These are phyloP conservation scores for Lichtheimia corymbifera DNA, from an alignment of 371 early-diverging fungal species.

Conservation along the genomic window DNA sequence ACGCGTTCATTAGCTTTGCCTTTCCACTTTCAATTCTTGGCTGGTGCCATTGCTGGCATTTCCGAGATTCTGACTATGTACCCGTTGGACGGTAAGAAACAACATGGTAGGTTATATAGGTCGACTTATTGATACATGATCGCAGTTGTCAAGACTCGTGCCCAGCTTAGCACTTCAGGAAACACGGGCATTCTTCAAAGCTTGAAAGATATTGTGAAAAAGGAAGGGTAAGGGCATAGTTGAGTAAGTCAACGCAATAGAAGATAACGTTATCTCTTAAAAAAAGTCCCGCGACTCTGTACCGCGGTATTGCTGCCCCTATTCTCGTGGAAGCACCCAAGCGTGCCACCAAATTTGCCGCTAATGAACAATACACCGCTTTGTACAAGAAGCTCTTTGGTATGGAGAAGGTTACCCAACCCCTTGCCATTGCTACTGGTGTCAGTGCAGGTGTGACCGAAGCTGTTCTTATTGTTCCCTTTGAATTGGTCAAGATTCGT, in stretches of 20 bases:
- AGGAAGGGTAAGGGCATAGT: constrained; percentile 74
- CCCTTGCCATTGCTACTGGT: constrained; percentile 86
- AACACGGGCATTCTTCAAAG: constrained; percentile 38
- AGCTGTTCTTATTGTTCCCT: constrained; percentile 88
- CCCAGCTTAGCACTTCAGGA: constrained; percentile 86
- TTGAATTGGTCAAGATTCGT: constrained; percentile 95
- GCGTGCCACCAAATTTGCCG: constrained; percentile 95
- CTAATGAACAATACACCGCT: constrained; percentile 86
- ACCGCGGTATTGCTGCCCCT: constrained; percentile 95
- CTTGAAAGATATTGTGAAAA: constrained; percentile 77
- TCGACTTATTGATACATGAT: not conserved
- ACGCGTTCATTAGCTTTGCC: constrained; percentile 69
- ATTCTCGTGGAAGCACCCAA: constrained; percentile 98
- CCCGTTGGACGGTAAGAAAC: constrained; percentile 85
- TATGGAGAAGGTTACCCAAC: constrained; percentile 72
- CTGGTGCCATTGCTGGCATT: constrained; percentile 96
- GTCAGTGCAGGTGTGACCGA: constrained; percentile 93
- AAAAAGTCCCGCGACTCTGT: constrained; percentile 67
- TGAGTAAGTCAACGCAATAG: not conserved
- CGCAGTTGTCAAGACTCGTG: constrained; percentile 92
- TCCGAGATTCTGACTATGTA: constrained; percentile 96
- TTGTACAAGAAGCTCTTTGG: constrained; percentile 73
- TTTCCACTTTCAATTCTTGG: constrained; percentile 85
- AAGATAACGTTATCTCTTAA: constrained; percentile 3
- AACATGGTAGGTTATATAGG: not conserved